Evolutionary conservation across 108 stramenopile genomes (phyloP).

Genomic region (Pseudonitzschia multiseries): DNA sequence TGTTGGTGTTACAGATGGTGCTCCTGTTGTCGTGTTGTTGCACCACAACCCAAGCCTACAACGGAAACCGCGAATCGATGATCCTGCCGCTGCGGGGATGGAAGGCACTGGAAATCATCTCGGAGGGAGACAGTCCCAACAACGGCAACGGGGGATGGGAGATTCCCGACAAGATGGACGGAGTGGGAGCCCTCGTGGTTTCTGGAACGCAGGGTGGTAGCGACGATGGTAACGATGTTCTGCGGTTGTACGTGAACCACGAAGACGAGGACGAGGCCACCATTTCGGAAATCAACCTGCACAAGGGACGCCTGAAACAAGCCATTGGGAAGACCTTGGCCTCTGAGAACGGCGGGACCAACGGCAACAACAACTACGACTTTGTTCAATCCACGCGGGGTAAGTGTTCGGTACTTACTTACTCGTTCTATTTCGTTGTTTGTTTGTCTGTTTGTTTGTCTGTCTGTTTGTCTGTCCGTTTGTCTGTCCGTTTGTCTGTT

Average conservation of each 20-base stretch:
- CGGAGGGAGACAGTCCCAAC: constrained; percentile 27
- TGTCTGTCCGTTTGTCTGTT: too few relatives aligned
- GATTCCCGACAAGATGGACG: constrained; percentile 23
- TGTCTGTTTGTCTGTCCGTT: too few relatives aligned
- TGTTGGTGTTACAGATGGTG: too few relatives aligned
- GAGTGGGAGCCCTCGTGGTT: constrained; percentile 28
- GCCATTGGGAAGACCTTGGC: not conserved
- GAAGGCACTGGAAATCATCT: constrained; percentile 35
- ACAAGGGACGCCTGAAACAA: constrained; percentile 7
- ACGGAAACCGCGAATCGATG: not conserved
- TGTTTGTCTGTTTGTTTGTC: not conserved
- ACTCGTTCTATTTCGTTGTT: not conserved
- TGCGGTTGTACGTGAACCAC: constrained; percentile 31
- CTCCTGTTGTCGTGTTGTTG: too few relatives aligned
- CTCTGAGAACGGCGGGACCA: not conserved
- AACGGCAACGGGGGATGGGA: constrained; percentile 7
- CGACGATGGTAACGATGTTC: not conserved
- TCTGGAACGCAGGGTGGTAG: not conserved
- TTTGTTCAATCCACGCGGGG: constrained; percentile 12
- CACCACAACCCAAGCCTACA: not conserved
- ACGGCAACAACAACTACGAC: not conserved
- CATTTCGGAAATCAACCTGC: constrained; percentile 24
- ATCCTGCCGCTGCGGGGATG: constrained; percentile 26
- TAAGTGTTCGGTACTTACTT: not conserved
- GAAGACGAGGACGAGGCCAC: constrained; percentile 19